A percentile compares a stretch with the other conserved stretches of the same genome.
These are phyloP conservation scores for Cyclotella sp. DNA, from an alignment of 108 stramenopile genomes.

Conservation along the genomic window DNA sequence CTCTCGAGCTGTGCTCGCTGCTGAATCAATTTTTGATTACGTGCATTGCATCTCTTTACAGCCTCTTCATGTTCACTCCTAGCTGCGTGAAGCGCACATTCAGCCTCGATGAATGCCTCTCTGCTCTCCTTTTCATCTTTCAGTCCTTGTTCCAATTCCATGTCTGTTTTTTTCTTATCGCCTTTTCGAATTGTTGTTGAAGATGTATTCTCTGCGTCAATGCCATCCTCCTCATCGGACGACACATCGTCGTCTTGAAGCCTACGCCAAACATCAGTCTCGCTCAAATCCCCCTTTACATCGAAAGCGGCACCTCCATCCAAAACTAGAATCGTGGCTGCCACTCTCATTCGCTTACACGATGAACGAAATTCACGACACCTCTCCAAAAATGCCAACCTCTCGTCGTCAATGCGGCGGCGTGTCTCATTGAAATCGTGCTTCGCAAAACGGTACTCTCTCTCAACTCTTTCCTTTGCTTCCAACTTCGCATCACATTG, in stretches of 20 bases:
- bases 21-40: conserved; percentile 41
- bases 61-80: conserved; percentile 41
- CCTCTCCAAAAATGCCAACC: conserved; percentile 42
- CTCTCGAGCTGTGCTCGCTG: conserved; percentile 50
- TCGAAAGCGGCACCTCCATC: conserved; percentile 19
- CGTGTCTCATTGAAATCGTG: conserved; percentile 22
- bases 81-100: conserved; percentile 35
- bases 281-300: conserved; percentile 10
- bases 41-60: conserved; percentile 28
- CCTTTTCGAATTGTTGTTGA: neutral
- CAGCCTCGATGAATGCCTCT: conserved; percentile 33
- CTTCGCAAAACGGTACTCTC: conserved; percentile 26
- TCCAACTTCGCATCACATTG: conserved; percentile 9
- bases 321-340: conserved; percentile 49
- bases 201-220: neutral
- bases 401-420: conserved; percentile 29
- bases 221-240: conserved; percentile 5
- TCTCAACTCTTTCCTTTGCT: conserved; percentile 28
- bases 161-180: conserved; percentile 26
- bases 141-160: conserved; percentile 33
- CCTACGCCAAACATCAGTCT: conserved; percentile 41
- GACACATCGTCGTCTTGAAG: conserved; percentile 34
- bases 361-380: conserved; percentile 50
- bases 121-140: conserved; percentile 41
- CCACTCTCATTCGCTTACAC: conserved; percentile 40